Base-by-base conservation (phyloP, 2,329 filamentous ascomycete species). In the Talaromyces amestolkiae region DNA sequence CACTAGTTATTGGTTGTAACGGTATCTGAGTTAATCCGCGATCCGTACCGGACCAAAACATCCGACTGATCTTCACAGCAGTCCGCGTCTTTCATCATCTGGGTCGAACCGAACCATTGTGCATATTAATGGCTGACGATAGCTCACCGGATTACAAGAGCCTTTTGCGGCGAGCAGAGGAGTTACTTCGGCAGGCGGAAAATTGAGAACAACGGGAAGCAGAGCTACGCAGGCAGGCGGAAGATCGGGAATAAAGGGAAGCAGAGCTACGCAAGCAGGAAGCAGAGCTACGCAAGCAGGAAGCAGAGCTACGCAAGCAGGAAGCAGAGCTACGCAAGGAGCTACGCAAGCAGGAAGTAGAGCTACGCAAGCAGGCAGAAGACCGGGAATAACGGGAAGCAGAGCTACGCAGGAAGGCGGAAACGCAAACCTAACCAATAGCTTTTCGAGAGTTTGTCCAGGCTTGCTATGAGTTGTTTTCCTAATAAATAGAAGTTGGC, bases 381-480 rank as follows among this genome's bases (percentile, higher is more conserved):
- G 27, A 27, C 3, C 27, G 27, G 5, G 27, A 27, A 27, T 3
- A 27, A 27, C 27, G 3, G 27, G 27, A 27, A 27, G 27, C 31
- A 66, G 24, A 51, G 2, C 24, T 41, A 58, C 31, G 43, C 1
- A 66, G 37, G 35, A 3, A 22, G 17, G 39, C 59, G 33, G 66
- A 67, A 62, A 66, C 66, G 51, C 31, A 58, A 37, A 69, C 49
- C n/a, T 66, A 58, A 64, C 63, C 3, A n/a, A 72, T 65, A 17
- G 69, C 69, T 22, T 70, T 73, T 64, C 15, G 8, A 37, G 64
- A 71, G 61, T 68, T 71, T 35, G 62, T 74, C 11, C 67, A 64
- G n/a, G 11, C 61, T 58, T 73, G 67, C 54, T 68, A 74, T 49
- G 35, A 68, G 39, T 47, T 71, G 10, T 62, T 74, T 51, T 74